These are phyloP conservation scores for Stagonosporopsis cucurbitacearum DNA, from an alignment of 2,329 filamentous ascomycete genomes.

Conservation along the genomic window DNA sequence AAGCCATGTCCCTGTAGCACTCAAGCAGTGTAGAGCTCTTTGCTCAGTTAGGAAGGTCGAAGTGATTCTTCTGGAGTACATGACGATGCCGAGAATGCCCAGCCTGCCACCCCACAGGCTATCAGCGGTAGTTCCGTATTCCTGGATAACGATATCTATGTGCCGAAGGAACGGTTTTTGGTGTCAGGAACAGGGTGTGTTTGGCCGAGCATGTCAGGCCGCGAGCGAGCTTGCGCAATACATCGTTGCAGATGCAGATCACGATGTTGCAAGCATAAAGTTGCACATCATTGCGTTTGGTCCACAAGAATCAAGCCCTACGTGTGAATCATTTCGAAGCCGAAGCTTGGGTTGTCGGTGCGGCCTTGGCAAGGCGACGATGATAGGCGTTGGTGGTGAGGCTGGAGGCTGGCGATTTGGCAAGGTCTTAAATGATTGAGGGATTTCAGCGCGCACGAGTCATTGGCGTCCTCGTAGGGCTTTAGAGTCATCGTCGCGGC, in stretches of 20 bases:
- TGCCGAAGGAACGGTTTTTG: not conserved
- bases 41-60: constrained; percentile 41
- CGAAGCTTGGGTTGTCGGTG: constrained; percentile 4
- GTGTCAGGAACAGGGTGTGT: not conserved
- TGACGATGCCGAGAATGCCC: constrained; percentile 40
- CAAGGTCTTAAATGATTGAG: not conserved
- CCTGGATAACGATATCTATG: constrained; percentile 6
- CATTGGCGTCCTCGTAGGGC: not conserved
- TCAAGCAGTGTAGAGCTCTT: constrained; percentile 22
- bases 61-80: constrained; percentile 17
- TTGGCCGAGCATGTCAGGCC: not conserved
- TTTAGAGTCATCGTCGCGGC: not conserved
- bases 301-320: not conserved
- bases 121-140: constrained; percentile 9
- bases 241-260: not conserved
- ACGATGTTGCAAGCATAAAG: not conserved
- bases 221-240: not conserved
- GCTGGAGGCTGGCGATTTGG: constrained; percentile 3
- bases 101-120: constrained; percentile 15
- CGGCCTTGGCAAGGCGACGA: constrained; percentile 12
- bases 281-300: not conserved
- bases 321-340: not conserved
- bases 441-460: not conserved
- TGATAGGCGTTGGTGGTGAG: constrained; percentile 13
- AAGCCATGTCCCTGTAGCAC: constrained; percentile 15